phyloP scores from a whole-genome alignment of 2,329 filamentous ascomycete genomes.

The Alternaria sp. region DNA sequence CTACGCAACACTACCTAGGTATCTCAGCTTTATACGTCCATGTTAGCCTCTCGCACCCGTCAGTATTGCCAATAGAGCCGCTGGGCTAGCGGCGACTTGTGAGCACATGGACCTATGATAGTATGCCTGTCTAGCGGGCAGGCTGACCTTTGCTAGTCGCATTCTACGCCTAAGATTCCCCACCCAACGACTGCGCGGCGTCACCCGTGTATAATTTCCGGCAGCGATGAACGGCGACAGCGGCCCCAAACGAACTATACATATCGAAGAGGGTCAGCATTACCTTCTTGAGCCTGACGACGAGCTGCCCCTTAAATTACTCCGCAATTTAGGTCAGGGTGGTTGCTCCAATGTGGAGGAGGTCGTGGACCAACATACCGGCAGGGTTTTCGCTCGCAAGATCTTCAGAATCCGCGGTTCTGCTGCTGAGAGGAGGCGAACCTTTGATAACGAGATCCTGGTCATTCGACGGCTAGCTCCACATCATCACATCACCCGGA shows the following conservation, averaged over 20 bases:
- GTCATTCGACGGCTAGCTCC: not conserved
- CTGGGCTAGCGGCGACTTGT: too few species aligned
- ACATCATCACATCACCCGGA: not conserved
- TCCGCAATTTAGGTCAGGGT: not conserved
- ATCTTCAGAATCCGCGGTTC: not conserved
- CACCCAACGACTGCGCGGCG: too few species aligned
- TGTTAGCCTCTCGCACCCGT: too few species aligned
- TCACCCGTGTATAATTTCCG: not conserved
- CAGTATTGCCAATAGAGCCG: too few species aligned
- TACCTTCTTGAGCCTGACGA: not conserved
- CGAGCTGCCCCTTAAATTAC: not conserved
- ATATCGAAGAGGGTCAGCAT: not conserved
- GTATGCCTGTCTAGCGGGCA: too few species aligned
- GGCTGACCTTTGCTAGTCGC: too few species aligned
- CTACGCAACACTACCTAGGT: too few species aligned
- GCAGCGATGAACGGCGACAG: not conserved
- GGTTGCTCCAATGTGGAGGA: not conserved
- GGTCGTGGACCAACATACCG: not conserved
- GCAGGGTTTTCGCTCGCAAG: not conserved
- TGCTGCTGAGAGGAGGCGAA: rapidly evolving
- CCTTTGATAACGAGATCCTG: not conserved
- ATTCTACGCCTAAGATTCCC: too few species aligned
- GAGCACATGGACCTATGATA: too few species aligned
- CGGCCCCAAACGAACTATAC: not conserved
- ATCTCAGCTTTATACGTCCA: too few species aligned